phyloP scores from a whole-genome alignment of 768 basidiomycete species.

The Agaricus blazei region DNA sequence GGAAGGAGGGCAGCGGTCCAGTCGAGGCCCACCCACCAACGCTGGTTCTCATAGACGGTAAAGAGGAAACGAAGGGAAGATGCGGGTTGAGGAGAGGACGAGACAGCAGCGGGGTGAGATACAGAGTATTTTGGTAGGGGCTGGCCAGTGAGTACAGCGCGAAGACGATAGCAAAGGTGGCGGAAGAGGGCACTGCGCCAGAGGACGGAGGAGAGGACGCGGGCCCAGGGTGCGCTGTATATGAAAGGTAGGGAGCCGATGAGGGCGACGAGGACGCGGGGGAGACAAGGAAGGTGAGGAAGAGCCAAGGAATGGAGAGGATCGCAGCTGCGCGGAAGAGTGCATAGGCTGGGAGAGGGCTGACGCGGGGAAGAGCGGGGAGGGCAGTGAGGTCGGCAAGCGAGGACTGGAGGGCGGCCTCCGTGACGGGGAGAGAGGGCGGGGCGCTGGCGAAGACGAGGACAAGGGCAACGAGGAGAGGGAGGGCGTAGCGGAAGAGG shows the following conservation, averaged over 20 bases:
- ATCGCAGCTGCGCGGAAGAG: conserved; percentile 54
- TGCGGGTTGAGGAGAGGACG: conserved; percentile 27
- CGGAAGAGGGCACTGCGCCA: conserved; percentile 66
- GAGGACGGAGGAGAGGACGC: conserved; percentile 47
- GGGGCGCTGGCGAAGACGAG: conserved; percentile 16
- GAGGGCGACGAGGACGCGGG: conserved; percentile 57
- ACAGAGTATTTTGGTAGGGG: conserved; percentile 40
- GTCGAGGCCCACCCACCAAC: conserved; percentile 97
- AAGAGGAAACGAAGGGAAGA: conserved; percentile 72
- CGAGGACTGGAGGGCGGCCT: conserved; percentile 45
- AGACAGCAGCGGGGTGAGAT: conserved; percentile 27
- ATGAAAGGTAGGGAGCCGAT: conserved; percentile 53
- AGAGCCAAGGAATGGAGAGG: conserved; percentile 60
- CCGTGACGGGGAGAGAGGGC: conserved; percentile 38
- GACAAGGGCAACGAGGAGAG: conserved; percentile 35
- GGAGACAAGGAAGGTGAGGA: conserved; percentile 58
- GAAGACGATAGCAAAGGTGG: conserved; percentile 49
- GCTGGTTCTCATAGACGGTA: conserved; percentile 90
- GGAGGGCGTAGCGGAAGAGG: conserved; percentile 50
- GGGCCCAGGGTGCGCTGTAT: conserved; percentile 66
- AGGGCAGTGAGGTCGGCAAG: conserved; percentile 66
- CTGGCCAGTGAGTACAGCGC: conserved; percentile 49
- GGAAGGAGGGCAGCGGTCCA: conserved; percentile 93
- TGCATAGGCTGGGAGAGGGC: conserved; percentile 24
- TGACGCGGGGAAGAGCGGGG: conserved; percentile 18